These are phyloP conservation scores for Lichtheimia ornata DNA, from an alignment of 371 early-diverging fungal species.

Conservation along the genomic window DNA sequence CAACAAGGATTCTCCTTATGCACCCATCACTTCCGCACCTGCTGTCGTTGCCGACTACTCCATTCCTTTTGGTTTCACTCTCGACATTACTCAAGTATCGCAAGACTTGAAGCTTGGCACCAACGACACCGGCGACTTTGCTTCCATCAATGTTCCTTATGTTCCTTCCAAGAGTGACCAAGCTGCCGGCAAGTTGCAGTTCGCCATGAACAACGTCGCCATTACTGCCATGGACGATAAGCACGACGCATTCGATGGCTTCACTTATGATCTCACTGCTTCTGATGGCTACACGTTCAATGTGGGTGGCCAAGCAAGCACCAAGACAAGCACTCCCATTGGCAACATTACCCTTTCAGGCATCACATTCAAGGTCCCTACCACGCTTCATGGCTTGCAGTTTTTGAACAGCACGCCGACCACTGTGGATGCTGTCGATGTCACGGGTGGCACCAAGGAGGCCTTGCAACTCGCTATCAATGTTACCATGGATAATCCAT, in stretches of 20 bases:
- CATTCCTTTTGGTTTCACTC: conserved; percentile 55
- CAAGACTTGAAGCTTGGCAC: conserved; percentile 45
- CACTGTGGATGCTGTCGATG: conserved; percentile 58
- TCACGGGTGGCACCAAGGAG: conserved; percentile 55
- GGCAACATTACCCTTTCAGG: conserved; percentile 59
- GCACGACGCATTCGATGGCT: conserved; percentile 46
- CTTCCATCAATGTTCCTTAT: conserved; percentile 37
- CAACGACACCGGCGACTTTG: conserved; percentile 39
- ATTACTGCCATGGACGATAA: conserved; percentile 41
- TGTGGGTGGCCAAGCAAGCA: conserved; percentile 51
- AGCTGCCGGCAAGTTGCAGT: conserved; percentile 42
- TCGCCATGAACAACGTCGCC: conserved; percentile 34
- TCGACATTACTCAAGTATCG: conserved; percentile 50
- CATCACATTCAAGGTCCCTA: conserved; percentile 58
- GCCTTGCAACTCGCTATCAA: conserved; percentile 54
- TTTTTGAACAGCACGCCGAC: conserved; percentile 62
- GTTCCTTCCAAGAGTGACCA: conserved; percentile 45
- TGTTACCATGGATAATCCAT: conserved; percentile 62
- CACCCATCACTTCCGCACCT: conserved; percentile 43
- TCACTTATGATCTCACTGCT: conserved; percentile 51
- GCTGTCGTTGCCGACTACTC: conserved; percentile 46
- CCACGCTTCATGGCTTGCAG: conserved; percentile 58
- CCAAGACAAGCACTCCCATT: conserved; percentile 59
- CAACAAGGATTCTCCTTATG: conserved; percentile 39
- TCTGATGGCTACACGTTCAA: conserved; percentile 44